Conservation (phyloP, 768 basidiomycete species). For the Pisolithus tinctorius region DNA sequence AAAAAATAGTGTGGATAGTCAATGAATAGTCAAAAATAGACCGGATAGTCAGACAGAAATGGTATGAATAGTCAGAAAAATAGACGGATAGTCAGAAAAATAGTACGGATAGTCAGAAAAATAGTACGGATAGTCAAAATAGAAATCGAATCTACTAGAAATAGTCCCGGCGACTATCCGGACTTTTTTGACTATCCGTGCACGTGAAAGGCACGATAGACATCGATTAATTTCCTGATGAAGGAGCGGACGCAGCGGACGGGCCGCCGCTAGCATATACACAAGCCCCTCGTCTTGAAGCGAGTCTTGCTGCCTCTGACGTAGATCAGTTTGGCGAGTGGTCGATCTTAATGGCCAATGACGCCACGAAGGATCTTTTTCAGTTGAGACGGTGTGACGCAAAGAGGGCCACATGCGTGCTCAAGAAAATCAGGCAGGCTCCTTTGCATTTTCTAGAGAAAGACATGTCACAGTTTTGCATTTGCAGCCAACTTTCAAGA, state of each 20-base stretch:
- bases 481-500: slow-evolving; percentile 49
- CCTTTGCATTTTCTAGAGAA: not conserved
- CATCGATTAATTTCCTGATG: no score
- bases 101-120: no score
- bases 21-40: no score
- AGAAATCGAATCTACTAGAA: no score
- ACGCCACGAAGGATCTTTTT: not conserved
- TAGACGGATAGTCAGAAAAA: no score
- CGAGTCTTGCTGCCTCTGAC: not conserved
- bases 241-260: not conserved
- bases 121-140: no score
- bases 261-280: not conserved
- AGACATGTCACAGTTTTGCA: not conserved
- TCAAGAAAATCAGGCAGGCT: not conserved
- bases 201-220: no score
- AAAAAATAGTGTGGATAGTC: no score
- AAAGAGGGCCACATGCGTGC: not conserved
- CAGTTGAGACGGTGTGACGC: not conserved
- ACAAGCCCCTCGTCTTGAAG: not conserved
- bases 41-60: no score
- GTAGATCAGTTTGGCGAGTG: not conserved
- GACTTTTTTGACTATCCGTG: no score
- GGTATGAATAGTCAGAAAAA: no score
- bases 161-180: no score
- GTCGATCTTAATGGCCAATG: not conserved